Conservation (phyloP, 495 filamentous ascomycete species). For the Podospora pseudoanserina region DNA sequence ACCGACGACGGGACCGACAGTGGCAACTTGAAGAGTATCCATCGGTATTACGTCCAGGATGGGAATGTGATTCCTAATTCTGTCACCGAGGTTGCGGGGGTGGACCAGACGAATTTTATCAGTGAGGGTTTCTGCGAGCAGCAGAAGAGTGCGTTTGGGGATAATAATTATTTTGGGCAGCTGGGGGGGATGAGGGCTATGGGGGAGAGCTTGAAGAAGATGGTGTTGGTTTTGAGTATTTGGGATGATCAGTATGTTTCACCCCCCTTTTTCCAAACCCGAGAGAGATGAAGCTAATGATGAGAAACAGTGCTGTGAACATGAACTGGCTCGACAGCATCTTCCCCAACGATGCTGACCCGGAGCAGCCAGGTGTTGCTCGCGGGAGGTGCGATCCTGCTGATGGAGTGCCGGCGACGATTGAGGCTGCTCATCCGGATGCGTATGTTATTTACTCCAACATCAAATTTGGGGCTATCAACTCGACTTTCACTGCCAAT, state of each 20-base stretch:
- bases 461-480: slow-evolving; percentile 53
- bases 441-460: slow-evolving; percentile 62
- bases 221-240: slow-evolving; percentile 65
- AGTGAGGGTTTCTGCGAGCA: slow-evolving; percentile 54
- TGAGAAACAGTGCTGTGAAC: slow-evolving; percentile 34
- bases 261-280: background rate
- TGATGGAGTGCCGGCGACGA: slow-evolving; percentile 50
- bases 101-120: slow-evolving; percentile 54
- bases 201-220: slow-evolving; percentile 54
- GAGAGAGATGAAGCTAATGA: background rate
- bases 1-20: slow-evolving; percentile 53
- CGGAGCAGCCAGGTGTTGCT: slow-evolving; percentile 52
- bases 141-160: slow-evolving; percentile 60
- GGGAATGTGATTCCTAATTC: slow-evolving; percentile 52
- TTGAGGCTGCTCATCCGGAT: slow-evolving; percentile 49
- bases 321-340: slow-evolving; percentile 73
- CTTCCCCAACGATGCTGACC: slow-evolving; percentile 52
- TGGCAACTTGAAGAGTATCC: slow-evolving; percentile 57
- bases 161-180: slow-evolving; percentile 48
- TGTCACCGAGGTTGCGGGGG: slow-evolving; percentile 39
- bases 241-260: slow-evolving; percentile 60
- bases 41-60: slow-evolving; percentile 63
- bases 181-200: slow-evolving; percentile 57
- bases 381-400: slow-evolving; percentile 58
- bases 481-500: slow-evolving; percentile 29